phyloP scores from a whole-genome alignment of 345 rosid genomes.

The Psidium friedrichsthalianum region DNA sequence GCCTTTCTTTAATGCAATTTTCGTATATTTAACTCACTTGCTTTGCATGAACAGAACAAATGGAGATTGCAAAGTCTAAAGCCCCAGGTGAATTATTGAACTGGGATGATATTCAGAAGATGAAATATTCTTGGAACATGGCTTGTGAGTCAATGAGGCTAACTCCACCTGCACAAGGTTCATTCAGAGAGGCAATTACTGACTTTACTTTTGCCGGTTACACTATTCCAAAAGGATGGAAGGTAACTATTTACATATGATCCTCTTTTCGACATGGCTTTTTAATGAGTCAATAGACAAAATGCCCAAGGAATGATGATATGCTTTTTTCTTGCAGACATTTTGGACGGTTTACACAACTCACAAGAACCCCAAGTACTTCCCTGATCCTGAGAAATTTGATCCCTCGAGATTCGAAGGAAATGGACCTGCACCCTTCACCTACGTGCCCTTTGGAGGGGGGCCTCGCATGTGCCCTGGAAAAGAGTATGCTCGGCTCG shows the following conservation, averaged over 20 bases:
- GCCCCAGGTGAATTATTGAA: neutral
- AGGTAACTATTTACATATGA: neutral
- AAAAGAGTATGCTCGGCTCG: neutral
- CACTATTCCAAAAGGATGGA: neutral
- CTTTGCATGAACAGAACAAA: neutral
- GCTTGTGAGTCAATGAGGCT: neutral
- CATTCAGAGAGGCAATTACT: neutral
- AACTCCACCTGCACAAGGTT: neutral
- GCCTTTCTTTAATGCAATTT: neutral
- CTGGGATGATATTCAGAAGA: neutral
- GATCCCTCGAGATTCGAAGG: neutral
- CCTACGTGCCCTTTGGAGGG: neutral
- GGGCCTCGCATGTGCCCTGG: neutral
- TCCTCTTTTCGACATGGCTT: neutral
- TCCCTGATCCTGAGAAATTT: neutral
- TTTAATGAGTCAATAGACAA: neutral
- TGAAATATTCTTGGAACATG: neutral
- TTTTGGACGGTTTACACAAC: neutral
- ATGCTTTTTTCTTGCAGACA: neutral
- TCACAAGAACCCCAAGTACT: neutral
- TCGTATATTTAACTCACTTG: neutral
- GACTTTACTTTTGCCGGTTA: neutral
- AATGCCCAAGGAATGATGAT: neutral
- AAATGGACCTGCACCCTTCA: neutral
- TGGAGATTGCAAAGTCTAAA: neutral